Conservation (phyloP, 371 early-diverging fungal genomes). For the Actinomortierella wolfii region DNA sequence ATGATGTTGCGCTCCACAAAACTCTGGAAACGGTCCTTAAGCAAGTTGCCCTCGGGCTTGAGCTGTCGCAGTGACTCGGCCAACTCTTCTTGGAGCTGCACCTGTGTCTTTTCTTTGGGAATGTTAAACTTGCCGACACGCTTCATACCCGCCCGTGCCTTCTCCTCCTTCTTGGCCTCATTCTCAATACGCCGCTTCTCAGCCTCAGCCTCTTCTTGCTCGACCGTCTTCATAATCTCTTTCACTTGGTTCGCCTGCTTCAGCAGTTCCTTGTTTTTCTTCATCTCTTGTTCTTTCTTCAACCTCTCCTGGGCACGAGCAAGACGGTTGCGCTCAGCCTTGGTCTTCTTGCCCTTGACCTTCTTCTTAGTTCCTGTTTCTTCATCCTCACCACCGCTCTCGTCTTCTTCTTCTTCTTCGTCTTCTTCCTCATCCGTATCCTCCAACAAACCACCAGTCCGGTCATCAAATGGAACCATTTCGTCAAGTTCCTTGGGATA, state of each 20-base stretch:
- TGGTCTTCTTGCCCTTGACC: constrained; percentile 47
- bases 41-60: constrained; percentile 88
- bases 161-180: constrained; percentile 50
- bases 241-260: constrained; percentile 57
- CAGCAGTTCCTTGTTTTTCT: constrained; percentile 45
- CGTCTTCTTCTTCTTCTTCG: constrained; percentile 58
- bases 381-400: constrained; percentile 48
- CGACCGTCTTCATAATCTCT: constrained; percentile 61
- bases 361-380: constrained; percentile 31
- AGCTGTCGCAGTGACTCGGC: constrained; percentile 62
- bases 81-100: constrained; percentile 64
- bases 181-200: constrained; percentile 51
- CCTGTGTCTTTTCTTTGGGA: constrained; percentile 55
- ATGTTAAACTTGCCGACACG: constrained; percentile 54
- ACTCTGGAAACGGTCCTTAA: constrained; percentile 81
- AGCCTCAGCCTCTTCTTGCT: constrained; percentile 53
- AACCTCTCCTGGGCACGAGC: constrained; percentile 48
- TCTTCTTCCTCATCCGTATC: constrained; percentile 57
- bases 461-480: constrained; percentile 37
- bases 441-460: constrained; percentile 31
- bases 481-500: constrained; percentile 52
- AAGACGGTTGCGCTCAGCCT: constrained; percentile 51
- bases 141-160: constrained; percentile 50
- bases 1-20: constrained; percentile 87
- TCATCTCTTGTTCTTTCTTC: constrained; percentile 52